Evolutionary conservation across 2,329 filamentous ascomycete species (phyloP).

Genomic region (Diplodia intermedia): DNA sequence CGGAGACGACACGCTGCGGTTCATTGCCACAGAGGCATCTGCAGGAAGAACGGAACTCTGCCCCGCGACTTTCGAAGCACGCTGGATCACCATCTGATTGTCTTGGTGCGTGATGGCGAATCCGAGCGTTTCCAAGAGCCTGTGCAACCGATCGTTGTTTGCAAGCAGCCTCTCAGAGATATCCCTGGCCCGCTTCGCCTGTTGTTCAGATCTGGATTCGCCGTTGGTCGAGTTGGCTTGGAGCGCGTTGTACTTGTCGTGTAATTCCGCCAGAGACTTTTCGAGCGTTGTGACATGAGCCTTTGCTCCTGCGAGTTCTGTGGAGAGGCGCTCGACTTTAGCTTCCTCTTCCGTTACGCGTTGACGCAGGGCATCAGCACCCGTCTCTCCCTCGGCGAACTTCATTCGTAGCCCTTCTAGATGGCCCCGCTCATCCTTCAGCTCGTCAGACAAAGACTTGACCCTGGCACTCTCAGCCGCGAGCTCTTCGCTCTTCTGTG

Average conservation of each 20-base stretch:
- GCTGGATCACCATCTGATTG: slow-evolving; percentile 76
- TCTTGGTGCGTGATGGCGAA: slow-evolving; percentile 80
- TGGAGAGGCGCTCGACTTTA: slow-evolving; percentile 70
- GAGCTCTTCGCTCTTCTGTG: slow-evolving; percentile 52
- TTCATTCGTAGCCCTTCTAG: slow-evolving; percentile 71
- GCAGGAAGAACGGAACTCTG: slow-evolving; percentile 56
- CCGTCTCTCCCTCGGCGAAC: slow-evolving; percentile 82
- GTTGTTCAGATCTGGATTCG: slow-evolving; percentile 49
- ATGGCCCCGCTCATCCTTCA: slow-evolving; percentile 72
- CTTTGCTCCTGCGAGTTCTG: slow-evolving; percentile 76
- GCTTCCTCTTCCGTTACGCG: slow-evolving; percentile 77
- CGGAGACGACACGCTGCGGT: slow-evolving; percentile 53
- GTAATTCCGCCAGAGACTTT: slow-evolving; percentile 73
- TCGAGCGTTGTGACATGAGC: slow-evolving; percentile 78
- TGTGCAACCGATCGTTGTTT: slow-evolving; percentile 82
- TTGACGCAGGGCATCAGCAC: slow-evolving; percentile 78
- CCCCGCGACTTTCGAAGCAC: slow-evolving; percentile 63
- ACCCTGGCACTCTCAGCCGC: slow-evolving; percentile 57
- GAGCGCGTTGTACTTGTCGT: slow-evolving; percentile 66
- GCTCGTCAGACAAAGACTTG: slow-evolving; percentile 56
- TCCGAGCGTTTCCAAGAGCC: slow-evolving; percentile 84
- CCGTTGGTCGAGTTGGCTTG: slow-evolving; percentile 53
- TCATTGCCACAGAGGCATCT: slow-evolving; percentile 44
- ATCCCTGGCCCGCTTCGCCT: slow-evolving; percentile 77
- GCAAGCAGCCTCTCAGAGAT: slow-evolving; percentile 82